Percentiles rank a stretch among this genome's conserved stretches.
phyloP scores from a whole-genome alignment of 163 green algal genomes.

The Chloromonas sp. region DNA sequence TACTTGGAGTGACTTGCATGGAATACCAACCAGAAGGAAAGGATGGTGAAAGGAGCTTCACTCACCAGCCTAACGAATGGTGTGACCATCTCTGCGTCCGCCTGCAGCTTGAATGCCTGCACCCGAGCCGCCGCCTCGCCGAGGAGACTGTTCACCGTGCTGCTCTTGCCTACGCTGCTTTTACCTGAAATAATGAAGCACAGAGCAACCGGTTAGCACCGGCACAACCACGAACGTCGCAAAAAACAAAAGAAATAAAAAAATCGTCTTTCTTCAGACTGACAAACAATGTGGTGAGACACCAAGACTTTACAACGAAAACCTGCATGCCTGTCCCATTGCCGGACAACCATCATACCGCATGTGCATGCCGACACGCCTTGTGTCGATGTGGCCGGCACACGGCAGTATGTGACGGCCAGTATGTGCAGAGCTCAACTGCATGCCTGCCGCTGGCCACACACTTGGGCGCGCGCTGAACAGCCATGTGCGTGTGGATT shows the following conservation, averaged over 20 bases:
- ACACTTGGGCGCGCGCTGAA: too few species aligned
- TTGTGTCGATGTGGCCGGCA: too few species aligned
- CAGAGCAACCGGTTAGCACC: background rate
- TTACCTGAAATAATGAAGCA: constrained; percentile 37
- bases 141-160: constrained; percentile 59
- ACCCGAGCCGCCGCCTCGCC: constrained; percentile 49
- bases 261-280: constrained; percentile 1
- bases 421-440: too few species aligned
- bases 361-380: too few species aligned
- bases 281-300: background rate
- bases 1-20: too few species aligned
- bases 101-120: constrained; percentile 56
- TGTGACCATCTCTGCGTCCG: constrained; percentile 31
- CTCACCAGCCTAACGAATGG: constrained; percentile 30
- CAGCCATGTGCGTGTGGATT: too few species aligned
- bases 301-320: background rate
- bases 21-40: background rate
- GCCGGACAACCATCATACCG: too few species aligned
- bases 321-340: background rate
- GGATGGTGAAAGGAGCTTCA: background rate
- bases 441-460: too few species aligned
- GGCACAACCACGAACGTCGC: background rate
- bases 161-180: constrained; percentile 63
- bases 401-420: too few species aligned
- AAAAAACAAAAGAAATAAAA: background rate